Percentiles rank a stretch among this genome's conserved stretches.
Conservation (phyloP, 129 eudicot genomes). For the Artemisia annua region DNA sequence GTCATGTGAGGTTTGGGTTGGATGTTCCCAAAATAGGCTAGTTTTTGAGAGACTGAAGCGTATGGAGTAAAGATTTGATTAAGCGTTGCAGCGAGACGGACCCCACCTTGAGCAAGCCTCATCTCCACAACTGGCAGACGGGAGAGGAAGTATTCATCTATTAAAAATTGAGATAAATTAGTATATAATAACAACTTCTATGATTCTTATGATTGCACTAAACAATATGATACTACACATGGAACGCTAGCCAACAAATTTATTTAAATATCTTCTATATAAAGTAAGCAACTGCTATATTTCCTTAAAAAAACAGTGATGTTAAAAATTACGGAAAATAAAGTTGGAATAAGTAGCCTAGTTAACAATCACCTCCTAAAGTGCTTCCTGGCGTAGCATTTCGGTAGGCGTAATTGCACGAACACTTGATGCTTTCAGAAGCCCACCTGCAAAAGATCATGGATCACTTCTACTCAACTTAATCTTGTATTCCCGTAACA, state of each 20-base stretch:
- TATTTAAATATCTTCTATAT: neutral
- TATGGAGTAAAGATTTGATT: conserved; percentile 62
- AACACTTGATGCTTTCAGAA: conserved; percentile 75
- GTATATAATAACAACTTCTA: neutral
- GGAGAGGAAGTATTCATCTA: conserved; percentile 94
- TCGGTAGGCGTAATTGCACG: conserved; percentile 92
- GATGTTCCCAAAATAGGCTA: conserved; percentile 31
- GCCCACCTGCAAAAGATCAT: conserved; percentile 72
- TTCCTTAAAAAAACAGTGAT: conserved; percentile 3
- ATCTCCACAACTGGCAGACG: conserved; percentile 84
- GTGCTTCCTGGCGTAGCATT: conserved; percentile 98
- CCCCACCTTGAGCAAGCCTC: conserved; percentile 90
- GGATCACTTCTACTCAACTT: neutral
- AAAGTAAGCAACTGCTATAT: neutral
- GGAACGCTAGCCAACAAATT: neutral
- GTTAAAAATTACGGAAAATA: neutral
- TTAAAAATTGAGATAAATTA: conserved; percentile 9
- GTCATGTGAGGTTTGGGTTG: conserved; percentile 5
- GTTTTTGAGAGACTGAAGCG: conserved; percentile 38
- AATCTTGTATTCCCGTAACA: neutral
- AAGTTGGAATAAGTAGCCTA: neutral
- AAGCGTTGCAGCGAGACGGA: conserved; percentile 90
- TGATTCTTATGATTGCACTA: too few species aligned
- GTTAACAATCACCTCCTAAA: conserved; percentile 55
- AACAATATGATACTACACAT: neutral